These are phyloP conservation scores for Wickerhamomyces chambardii DNA, from an alignment of 805 yeast genomes.

Conservation along the genomic window DNA sequence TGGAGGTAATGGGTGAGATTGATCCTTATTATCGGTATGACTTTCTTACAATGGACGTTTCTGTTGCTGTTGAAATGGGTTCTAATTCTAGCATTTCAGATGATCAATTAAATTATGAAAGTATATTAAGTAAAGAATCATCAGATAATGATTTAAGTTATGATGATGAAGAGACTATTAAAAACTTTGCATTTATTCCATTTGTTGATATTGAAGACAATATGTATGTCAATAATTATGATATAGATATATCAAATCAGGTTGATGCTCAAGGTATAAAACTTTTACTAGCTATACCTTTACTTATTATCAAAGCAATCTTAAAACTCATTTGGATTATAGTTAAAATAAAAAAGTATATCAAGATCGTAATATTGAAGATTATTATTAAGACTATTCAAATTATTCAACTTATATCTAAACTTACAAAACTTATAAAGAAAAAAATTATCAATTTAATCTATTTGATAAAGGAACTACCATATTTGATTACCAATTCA, in stretches of 20 bases:
- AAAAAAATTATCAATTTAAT: conserved; percentile 6
- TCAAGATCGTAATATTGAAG: conserved; percentile 9
- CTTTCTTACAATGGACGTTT: no score
- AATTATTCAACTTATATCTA: conserved; percentile 7
- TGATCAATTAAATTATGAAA: no score
- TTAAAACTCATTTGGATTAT: conserved; percentile 9
- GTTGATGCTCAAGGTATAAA: conserved; percentile 4
- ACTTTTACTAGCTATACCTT: conserved; percentile 6
- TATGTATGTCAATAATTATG: neutral
- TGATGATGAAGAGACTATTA: neutral
- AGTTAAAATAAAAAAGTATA: conserved; percentile 9
- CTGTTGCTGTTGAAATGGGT: neutral
- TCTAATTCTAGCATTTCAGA: no score
- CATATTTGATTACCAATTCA: no score
- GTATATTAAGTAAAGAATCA: neutral
- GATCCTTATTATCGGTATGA: neutral
- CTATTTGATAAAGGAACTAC: no score
- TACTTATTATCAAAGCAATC: conserved; percentile 9
- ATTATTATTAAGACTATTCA: conserved; percentile 4
- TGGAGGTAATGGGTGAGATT: neutral
- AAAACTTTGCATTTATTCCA: conserved; percentile 2
- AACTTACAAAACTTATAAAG: conserved; percentile 5
- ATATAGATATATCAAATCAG: no score
- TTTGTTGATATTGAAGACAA: conserved; percentile 2
- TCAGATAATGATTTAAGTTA: neutral